Conservation (phyloP, 179 eudicot species). For the Beta lomatogona region DNA sequence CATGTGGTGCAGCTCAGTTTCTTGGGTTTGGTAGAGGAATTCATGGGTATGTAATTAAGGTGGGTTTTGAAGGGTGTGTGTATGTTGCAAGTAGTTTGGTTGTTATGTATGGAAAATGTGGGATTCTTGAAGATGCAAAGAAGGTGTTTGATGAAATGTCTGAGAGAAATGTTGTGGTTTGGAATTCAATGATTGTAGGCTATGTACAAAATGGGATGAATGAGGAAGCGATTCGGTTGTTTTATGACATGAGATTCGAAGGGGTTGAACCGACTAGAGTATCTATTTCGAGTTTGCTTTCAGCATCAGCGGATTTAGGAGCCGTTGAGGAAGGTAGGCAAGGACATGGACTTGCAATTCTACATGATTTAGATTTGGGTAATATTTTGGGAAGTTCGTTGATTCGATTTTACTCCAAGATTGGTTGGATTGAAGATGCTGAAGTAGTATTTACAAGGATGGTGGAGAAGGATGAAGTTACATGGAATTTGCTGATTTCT, state of each 20-base stretch:
- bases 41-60: slow-evolving; percentile 54
- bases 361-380: slow-evolving; percentile 47
- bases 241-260: slow-evolving; percentile 48
- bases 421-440: slow-evolving; percentile 49
- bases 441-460: slow-evolving; percentile 46
- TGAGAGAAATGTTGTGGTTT: slow-evolving; percentile 49
- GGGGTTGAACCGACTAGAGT: slow-evolving; percentile 55
- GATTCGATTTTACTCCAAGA: slow-evolving; percentile 53
- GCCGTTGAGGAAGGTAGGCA: slow-evolving; percentile 51
- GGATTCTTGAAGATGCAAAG: slow-evolving; percentile 42
- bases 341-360: slow-evolving; percentile 51
- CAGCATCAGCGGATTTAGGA: slow-evolving; percentile 50
- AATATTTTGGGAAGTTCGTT: slow-evolving; percentile 56
- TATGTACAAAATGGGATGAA: slow-evolving; percentile 60
- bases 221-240: slow-evolving; percentile 51
- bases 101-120: slow-evolving; percentile 71
- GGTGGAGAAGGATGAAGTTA: slow-evolving; percentile 55
- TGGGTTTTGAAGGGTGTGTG: slow-evolving; percentile 48
- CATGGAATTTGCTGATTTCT: slow-evolving; percentile 63
- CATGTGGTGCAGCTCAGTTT: slow-evolving; percentile 50
- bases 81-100: slow-evolving; percentile 61
- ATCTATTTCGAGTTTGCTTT: slow-evolving; percentile 52
- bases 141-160: slow-evolving; percentile 48
- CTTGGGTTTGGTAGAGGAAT: slow-evolving; percentile 49
- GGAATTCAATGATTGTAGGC: slow-evolving; percentile 63